These are phyloP conservation scores for Cyberlindnera veronae DNA, from an alignment of 805 yeast species.

Conservation along the genomic window DNA sequence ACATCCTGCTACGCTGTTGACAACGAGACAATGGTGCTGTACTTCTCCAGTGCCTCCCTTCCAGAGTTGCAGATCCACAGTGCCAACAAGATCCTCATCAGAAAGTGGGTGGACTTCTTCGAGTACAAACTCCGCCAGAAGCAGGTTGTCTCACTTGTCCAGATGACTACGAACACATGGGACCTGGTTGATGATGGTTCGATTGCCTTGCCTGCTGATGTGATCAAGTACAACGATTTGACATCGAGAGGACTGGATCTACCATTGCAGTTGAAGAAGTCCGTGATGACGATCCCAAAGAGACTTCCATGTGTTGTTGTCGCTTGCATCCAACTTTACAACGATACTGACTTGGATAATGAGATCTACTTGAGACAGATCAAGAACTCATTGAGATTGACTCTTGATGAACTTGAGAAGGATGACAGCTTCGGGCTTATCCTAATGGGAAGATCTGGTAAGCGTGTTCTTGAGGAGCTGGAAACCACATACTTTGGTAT, in stretches of 20 bases:
- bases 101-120: slow-evolving; percentile 40
- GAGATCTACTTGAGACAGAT: slow-evolving; percentile 30
- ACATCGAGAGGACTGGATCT: slow-evolving; percentile 38
- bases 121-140: slow-evolving; percentile 9
- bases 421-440: slow-evolving; percentile 47
- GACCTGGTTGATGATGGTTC: slow-evolving; percentile 32
- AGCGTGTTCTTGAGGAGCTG: slow-evolving; percentile 30
- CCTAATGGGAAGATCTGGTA: slow-evolving; percentile 43
- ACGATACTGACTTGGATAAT: slow-evolving; percentile 28
- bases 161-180: slow-evolving; percentile 53
- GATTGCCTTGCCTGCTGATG: slow-evolving; percentile 36
- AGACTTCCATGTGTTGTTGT: slow-evolving; percentile 38
- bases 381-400: slow-evolving; percentile 24
- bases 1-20: slow-evolving; percentile 27
- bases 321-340: slow-evolving; percentile 39
- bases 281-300: slow-evolving; percentile 41
- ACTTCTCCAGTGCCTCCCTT: slow-evolving; percentile 37
- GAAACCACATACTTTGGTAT: slow-evolving; percentile 47
- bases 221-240: slow-evolving; percentile 35
- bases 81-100: slow-evolving; percentile 29
- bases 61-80: slow-evolving; percentile 42
- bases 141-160: slow-evolving; percentile 34
- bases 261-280: slow-evolving; percentile 36
- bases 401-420: slow-evolving; percentile 30
- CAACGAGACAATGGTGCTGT: slow-evolving; percentile 31